Evolutionary conservation across 1,139 yeast genomes (phyloP).

Genomic region (Geotrichum cucujoidarum): DNA sequence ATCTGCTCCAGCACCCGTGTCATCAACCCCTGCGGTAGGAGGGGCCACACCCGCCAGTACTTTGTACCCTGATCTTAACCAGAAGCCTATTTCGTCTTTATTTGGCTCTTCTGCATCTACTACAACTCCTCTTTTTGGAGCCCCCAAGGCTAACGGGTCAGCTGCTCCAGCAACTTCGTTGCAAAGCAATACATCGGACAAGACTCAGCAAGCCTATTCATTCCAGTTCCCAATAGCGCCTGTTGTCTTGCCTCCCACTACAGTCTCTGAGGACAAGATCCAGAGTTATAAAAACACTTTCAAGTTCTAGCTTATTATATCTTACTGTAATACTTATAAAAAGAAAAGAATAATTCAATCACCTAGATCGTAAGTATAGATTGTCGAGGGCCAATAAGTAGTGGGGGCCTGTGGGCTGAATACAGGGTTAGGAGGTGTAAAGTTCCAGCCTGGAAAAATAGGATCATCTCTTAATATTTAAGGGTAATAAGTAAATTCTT

Average conservation of each 20-base stretch:
- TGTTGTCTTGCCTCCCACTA: not conserved
- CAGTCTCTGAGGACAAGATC: not conserved
- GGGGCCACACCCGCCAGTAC: too few species aligned
- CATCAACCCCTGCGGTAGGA: too few species aligned
- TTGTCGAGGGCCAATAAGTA: too few species aligned
- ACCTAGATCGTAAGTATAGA: too few species aligned
- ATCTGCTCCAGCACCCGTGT: not conserved
- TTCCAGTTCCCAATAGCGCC: constrained; percentile 1
- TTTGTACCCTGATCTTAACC: not conserved
- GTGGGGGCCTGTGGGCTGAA: too few species aligned
- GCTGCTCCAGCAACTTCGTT: not conserved
- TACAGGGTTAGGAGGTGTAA: too few species aligned
- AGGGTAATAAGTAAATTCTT: not conserved
- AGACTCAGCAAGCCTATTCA: not conserved
- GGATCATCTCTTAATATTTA: not conserved
- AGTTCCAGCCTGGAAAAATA: too few species aligned
- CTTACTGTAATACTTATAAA: not conserved
- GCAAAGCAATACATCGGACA: not conserved
- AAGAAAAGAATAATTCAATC: not conserved
- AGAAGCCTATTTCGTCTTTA: not conserved
- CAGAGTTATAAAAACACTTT: not conserved
- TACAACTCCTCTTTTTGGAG: not conserved
- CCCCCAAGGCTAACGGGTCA: not conserved
- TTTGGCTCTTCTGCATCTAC: not conserved
- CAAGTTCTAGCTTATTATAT: not conserved